Evolutionary conservation across 495 filamentous ascomycete species (phyloP).

Genomic region (Penicillium argentinense): DNA sequence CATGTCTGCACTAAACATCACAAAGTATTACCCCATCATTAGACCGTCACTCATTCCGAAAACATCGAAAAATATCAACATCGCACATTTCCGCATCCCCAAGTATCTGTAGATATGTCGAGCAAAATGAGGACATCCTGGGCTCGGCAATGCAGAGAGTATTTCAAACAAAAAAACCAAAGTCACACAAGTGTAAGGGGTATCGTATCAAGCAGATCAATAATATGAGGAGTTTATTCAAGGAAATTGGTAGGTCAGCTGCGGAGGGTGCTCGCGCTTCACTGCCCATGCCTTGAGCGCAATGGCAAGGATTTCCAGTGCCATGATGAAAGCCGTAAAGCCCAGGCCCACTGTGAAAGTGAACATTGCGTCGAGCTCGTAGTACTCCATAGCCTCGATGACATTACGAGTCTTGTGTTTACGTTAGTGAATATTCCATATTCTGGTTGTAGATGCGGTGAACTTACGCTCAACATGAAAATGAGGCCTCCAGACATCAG

Average conservation of each 20-base stretch:
- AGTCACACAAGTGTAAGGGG: slow-evolving; percentile 21
- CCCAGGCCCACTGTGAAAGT: slow-evolving; percentile 90
- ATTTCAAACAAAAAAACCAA: slow-evolving; percentile 5
- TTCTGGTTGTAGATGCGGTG: neutral
- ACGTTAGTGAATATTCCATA: neutral
- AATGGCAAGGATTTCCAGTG: slow-evolving; percentile 73
- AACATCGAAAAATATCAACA: neutral
- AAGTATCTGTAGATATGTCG: no score
- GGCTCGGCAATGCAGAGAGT: no score
- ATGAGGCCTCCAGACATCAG: slow-evolving; percentile 83
- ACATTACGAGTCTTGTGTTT: slow-evolving; percentile 64
- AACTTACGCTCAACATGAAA: slow-evolving; percentile 88
- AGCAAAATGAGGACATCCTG: no score
- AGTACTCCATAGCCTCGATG: slow-evolving; percentile 71
- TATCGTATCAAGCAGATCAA: slow-evolving; percentile 22
- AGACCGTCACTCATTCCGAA: slow-evolving; percentile 8
- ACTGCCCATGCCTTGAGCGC: slow-evolving; percentile 91
- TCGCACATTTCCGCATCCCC: neutral
- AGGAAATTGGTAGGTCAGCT: slow-evolving; percentile 24
- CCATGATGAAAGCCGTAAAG: slow-evolving; percentile 79
- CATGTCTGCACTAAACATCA: neutral
- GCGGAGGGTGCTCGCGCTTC: slow-evolving; percentile 52
- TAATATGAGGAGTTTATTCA: slow-evolving; percentile 8
- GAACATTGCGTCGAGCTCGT: slow-evolving; percentile 81
- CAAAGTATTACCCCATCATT: slow-evolving; percentile 16